A percentile compares a stretch with the other conserved stretches of the same genome.
Conservation (phyloP, 768 basidiomycete species). For the Porpolomopsis calyptriformis region DNA sequence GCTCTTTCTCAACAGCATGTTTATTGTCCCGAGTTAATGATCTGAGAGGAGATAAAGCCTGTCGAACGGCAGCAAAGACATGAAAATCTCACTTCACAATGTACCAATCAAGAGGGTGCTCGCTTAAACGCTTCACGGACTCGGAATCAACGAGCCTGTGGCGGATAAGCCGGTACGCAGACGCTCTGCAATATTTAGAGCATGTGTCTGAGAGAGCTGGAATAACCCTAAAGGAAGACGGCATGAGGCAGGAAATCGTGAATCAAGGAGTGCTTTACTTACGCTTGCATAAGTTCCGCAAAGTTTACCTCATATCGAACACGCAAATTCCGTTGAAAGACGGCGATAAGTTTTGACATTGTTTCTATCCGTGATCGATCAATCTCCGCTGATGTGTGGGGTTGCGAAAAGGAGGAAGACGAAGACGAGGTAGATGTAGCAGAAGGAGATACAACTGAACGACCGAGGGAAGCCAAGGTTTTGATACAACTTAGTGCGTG, state of each 20-base stretch:
- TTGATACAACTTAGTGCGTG: constrained; percentile 52
- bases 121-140: constrained; percentile 55
- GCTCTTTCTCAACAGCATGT: constrained; percentile 77
- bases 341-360: constrained; percentile 53
- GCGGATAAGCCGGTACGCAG: constrained; percentile 75
- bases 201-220: constrained; percentile 68
- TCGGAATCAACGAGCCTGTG: constrained; percentile 64
- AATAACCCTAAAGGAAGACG: constrained; percentile 45
- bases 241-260: background rate
- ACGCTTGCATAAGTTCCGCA: constrained; percentile 67
- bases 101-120: constrained; percentile 74
- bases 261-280: constrained; percentile 18
- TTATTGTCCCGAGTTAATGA: constrained; percentile 80
- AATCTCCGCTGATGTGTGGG: constrained; percentile 28
- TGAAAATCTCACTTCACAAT: constrained; percentile 74
- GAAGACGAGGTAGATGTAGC: constrained; percentile 28
- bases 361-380: constrained; percentile 50
- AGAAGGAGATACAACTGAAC: constrained; percentile 25
- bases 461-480: constrained; percentile 39
- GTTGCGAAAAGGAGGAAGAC: constrained; percentile 20
- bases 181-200: constrained; percentile 64
- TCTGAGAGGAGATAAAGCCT: constrained; percentile 19
- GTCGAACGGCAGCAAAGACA: constrained; percentile 7
- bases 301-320: constrained; percentile 70
- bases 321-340: constrained; percentile 59